A percentile compares a stretch with the other conserved stretches of the same genome.
phyloP scores from a whole-genome alignment of 2,329 filamentous ascomycete genomes.

The Pestalotiopsis sp. region DNA sequence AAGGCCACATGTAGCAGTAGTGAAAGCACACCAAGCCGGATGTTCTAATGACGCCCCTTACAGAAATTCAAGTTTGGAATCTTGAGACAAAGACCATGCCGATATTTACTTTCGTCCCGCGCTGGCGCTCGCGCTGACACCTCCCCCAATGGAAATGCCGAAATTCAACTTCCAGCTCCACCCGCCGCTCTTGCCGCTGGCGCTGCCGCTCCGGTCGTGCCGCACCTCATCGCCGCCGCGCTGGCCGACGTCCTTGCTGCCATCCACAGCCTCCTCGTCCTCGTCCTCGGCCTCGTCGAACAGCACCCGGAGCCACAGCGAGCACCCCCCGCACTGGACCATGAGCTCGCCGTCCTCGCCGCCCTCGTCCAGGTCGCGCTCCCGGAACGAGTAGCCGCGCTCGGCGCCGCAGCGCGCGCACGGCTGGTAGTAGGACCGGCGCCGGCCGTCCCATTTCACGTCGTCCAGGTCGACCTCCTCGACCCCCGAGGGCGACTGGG shows the following conservation, averaged over 20 bases:
- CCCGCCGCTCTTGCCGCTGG: slow-evolving; percentile 17
- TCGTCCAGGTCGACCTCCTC: slow-evolving; percentile 70
- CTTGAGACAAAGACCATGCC: not conserved
- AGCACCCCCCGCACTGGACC: slow-evolving; percentile 68
- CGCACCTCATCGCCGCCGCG: slow-evolving; percentile 14
- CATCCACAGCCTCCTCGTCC: slow-evolving; percentile 21
- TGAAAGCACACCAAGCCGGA: not conserved
- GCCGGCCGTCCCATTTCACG: slow-evolving; percentile 52
- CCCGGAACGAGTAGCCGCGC: slow-evolving; percentile 60
- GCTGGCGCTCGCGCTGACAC: slow-evolving; percentile 7
- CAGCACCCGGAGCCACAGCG: slow-evolving; percentile 66
- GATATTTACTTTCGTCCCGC: slow-evolving; percentile 9
- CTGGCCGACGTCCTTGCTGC: slow-evolving; percentile 17
- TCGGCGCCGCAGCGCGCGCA: slow-evolving; percentile 66
- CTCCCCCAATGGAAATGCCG: slow-evolving; percentile 27
- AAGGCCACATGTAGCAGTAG: not conserved
- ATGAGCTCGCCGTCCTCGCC: slow-evolving; percentile 61
- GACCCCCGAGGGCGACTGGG: slow-evolving; percentile 45
- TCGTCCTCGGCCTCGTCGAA: slow-evolving; percentile 58
- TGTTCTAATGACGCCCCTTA: not conserved
- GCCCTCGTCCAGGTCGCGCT: slow-evolving; percentile 62
- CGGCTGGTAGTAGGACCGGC: slow-evolving; percentile 54
- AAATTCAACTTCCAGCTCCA: slow-evolving; percentile 29
- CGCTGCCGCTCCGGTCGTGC: slow-evolving; percentile 17
- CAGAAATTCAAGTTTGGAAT: not conserved